Evolutionary conservation across 2,329 filamentous ascomycete genomes (phyloP), one percentile per base, ranked within the genome.

Genomic region (Eutypella sp.): DNA sequence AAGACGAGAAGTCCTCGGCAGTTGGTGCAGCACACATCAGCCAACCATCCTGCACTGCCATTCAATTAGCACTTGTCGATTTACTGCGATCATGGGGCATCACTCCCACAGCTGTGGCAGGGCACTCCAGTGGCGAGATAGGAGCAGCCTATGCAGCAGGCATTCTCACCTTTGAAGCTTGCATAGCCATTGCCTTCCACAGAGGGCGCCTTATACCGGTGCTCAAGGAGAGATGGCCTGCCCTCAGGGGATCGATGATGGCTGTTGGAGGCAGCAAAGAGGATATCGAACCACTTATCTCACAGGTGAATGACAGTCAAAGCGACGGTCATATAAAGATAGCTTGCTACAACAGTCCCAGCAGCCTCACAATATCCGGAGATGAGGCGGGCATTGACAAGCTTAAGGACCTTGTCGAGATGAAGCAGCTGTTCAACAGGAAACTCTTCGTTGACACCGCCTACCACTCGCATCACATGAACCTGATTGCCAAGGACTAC

Each of bases 391-490:
- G 67, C 3, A 62, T 80, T 3, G 67, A 72, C 7, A 61, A 68
- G 48, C 59, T 79, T 9, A 66, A 64, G 45, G 60, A 56, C 25
- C 42, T 65, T 9, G 67, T 73, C 15, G 65, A 74, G 39, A 61
- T 66, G 27, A 67, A 69, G 22, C 60, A 65, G 22, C 54, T 73
- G 3, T 78, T 79, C 53, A 70, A 72, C 42, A 67, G 71, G 23
- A 70, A 69, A 23, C 66, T 79, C 3, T 66, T 67, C 3, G 71
- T 79, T 5, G 70, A 74, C 10, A 69, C 72, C 10, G 75, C 75
- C 0, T 80, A 79, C 36, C 77, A 80, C 55, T 80, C 76, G 0
- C 65, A 70, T 29, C 74, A 78, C 50, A 79, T 80, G 75, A 67
- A 72, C 41, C 58, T 70, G 2, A 64, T 78, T 1, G 71, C 74